These are phyloP conservation scores for Zelopaecilomyces penicillatus DNA, from an alignment of 2,329 filamentous ascomycete species.

Conservation along the genomic window DNA sequence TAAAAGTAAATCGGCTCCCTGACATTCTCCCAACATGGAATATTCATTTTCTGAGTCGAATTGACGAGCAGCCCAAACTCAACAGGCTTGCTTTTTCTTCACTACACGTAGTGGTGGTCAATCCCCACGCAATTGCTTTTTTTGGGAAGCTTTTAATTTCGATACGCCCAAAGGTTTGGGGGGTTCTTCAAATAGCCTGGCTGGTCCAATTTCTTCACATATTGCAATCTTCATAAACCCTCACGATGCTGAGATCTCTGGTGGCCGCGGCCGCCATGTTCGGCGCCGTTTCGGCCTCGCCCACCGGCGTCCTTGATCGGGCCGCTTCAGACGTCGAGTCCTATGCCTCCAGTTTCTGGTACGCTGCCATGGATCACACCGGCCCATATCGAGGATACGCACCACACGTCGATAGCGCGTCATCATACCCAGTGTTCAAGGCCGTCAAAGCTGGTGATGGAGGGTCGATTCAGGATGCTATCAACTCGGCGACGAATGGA, in stretches of 20 bases:
- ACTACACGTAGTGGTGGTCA: too few relatives aligned
- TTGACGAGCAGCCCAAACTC: too few relatives aligned
- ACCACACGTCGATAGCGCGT: constrained; percentile 29
- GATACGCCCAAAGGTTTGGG: too few relatives aligned
- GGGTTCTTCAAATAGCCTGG: too few relatives aligned
- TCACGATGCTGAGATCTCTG: constrained; percentile 10
- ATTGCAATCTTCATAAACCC: background rate
- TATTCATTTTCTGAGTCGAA: too few relatives aligned
- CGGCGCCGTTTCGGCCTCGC: constrained; percentile 12
- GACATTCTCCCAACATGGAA: too few relatives aligned
- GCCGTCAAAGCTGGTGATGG: constrained; percentile 28
- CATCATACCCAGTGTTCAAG: constrained; percentile 29
- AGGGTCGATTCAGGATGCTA: constrained; percentile 28
- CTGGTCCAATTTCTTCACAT: too few relatives aligned
- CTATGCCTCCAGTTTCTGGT: constrained; percentile 27
- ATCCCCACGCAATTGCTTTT: too few relatives aligned
- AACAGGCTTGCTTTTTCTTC: too few relatives aligned
- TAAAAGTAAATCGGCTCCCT: too few relatives aligned
- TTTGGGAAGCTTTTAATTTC: too few relatives aligned
- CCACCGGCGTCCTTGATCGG: constrained; percentile 2
- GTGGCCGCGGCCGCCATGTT: constrained; percentile 9
- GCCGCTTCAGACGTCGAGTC: background rate
- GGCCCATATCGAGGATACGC: constrained; percentile 27
- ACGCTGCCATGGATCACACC: constrained; percentile 33
- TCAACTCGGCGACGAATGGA: constrained; percentile 26